Base-by-base conservation (phyloP, 108 stramenopile species). In the Nitzschia sp. region DNA sequence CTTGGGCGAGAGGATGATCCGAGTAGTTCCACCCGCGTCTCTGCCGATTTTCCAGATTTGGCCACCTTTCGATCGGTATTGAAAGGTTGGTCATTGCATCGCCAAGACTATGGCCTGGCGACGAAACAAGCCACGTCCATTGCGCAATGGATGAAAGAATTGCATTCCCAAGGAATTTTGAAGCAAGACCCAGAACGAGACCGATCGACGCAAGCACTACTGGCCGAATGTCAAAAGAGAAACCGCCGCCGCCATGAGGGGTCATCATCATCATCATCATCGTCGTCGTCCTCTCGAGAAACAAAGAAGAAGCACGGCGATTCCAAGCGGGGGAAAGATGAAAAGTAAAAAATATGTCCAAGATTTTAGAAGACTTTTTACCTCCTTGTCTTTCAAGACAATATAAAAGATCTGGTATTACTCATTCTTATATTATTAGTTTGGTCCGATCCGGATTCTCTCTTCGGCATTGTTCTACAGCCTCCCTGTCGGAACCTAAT, bases 51-150 rank as follows among this genome's bases (percentile, higher is more conserved):
- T 61, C 73, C 73, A 6, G 58, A 75, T 25, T 53, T 61, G 41
- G 58, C 53, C 6, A 68, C 66, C 29, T 75, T 75, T 47, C 59
- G 64, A 22, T 55, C 45, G 9, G 21, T 75, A 19, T 44, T 75
- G 59, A 52, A 28, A 13, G 66, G 65, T 11, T 61, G 60, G 60
- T 61, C 60, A 5, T 57, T 27, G 55, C 28, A 30, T 38, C 73
- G 66, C 21, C 61, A 47, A 16, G 25, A 59, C 27, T 31, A 58
- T 19, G 44, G n/a, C 6, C 0, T 52, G 16, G 58, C 73, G 6
- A 56, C 52, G 13, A 63, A 68, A 21, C 47, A 58, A 41, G 66
- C 66, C 13, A 54, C 22, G 34, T 32, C 44, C 17, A 22, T 75
- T 2, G 15, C 68, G 33, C 15, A 13, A 0, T 66, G 65, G 56